A percentile compares a stretch with the other conserved stretches of the same genome.
These are phyloP conservation scores for Centella asiatica DNA, from an alignment of 129 eudicot species.

Conservation along the genomic window DNA sequence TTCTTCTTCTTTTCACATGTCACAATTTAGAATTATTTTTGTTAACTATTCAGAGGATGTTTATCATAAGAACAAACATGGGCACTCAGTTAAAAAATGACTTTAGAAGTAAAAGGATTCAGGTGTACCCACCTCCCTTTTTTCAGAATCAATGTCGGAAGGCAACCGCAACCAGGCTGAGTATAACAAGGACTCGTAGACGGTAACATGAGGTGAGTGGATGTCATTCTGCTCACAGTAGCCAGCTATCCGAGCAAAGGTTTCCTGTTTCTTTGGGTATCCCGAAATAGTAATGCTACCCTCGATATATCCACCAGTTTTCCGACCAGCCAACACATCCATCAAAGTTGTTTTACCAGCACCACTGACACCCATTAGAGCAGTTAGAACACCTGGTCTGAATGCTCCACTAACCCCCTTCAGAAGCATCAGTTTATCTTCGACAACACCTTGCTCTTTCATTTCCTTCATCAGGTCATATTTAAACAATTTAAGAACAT, in stretches of 20 bases:
- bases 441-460: constrained; percentile 54
- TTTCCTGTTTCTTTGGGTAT: constrained; percentile 72
- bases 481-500: neutral
- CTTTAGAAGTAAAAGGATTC: too few species aligned
- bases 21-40: neutral
- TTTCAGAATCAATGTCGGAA: constrained; percentile 43
- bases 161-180: constrained; percentile 77
- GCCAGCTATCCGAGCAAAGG: constrained; percentile 73
- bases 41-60: neutral
- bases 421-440: constrained; percentile 58
- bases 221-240: constrained; percentile 82
- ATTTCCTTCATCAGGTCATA: constrained; percentile 51
- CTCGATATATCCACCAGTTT: constrained; percentile 75
- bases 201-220: constrained; percentile 80
- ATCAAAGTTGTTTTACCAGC: constrained; percentile 86
- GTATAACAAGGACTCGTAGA: constrained; percentile 57
- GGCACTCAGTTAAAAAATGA: neutral
- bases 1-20: too few species aligned
- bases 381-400: constrained; percentile 78
- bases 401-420: constrained; percentile 70
- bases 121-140: constrained; percentile 40
- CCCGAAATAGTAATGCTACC: constrained; percentile 62
- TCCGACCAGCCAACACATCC: constrained; percentile 84
- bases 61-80: neutral
- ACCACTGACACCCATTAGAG: constrained; percentile 90